Evolutionary conservation across 2,329 filamentous ascomycete genomes (phyloP).

Genomic region (Neopestalotiopsis sp.): DNA sequence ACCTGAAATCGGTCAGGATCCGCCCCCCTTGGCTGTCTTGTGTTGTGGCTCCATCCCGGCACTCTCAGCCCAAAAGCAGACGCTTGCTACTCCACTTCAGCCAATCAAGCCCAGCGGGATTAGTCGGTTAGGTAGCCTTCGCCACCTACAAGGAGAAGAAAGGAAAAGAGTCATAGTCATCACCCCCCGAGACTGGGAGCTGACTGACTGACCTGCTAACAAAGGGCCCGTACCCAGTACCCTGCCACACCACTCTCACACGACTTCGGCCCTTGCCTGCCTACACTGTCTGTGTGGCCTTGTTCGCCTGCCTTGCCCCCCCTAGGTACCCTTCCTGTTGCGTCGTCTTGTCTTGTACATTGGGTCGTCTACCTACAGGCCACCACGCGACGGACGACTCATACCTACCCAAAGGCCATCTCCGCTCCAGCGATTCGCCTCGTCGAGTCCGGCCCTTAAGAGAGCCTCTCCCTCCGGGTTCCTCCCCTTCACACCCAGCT

Average conservation of each 20-base stretch:
- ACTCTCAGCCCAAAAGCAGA: conserved; percentile 25
- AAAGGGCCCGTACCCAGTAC: conserved; percentile 4
- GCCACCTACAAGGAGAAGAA: conserved; percentile 34
- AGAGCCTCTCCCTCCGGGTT: conserved; percentile 21
- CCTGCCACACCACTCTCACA: conserved; percentile 19
- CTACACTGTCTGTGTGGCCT: background rate
- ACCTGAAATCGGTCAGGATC: conserved; percentile 8
- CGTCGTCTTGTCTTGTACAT: background rate
- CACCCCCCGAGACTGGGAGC: conserved; percentile 12
- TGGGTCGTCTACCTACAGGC: conserved; percentile 17
- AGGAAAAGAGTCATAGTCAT: conserved; percentile 40
- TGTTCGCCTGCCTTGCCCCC: conserved; percentile 26
- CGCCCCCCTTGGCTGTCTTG: conserved; percentile 17
- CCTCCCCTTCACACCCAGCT: conserved; percentile 20
- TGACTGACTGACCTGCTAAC: conserved; percentile 7
- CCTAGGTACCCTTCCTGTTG: conserved; percentile 15
- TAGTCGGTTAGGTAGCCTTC: conserved; percentile 35
- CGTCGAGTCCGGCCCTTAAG: conserved; percentile 27
- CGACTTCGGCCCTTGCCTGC: conserved; percentile 19
- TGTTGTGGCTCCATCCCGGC: background rate
- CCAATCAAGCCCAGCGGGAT: conserved; percentile 27
- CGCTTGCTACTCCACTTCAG: background rate
- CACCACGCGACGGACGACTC: conserved; percentile 27
- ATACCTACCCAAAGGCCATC: conserved; percentile 18
- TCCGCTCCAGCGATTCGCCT: conserved; percentile 28